These are phyloP conservation scores for Spathaspora arborariae DNA, from an alignment of 805 yeast genomes.

Conservation along the genomic window DNA sequence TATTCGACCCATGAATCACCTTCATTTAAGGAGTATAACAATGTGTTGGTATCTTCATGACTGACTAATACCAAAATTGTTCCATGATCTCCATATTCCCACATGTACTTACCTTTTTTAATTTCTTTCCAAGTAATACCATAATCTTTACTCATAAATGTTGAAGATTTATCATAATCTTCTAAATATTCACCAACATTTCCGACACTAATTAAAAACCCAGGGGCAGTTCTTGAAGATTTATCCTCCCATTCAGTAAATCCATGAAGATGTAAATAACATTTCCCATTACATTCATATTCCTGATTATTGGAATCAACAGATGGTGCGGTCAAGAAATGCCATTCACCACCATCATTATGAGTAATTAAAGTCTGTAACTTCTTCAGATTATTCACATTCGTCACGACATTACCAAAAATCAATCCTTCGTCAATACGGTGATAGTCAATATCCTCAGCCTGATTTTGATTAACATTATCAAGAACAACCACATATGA, in stretches of 20 bases:
- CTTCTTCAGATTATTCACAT: slow-evolving; percentile 37
- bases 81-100: slow-evolving; percentile 98
- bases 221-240: slow-evolving; percentile 85
- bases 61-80: slow-evolving; percentile 73
- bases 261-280: slow-evolving; percentile 85
- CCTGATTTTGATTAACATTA: slow-evolving; percentile 67
- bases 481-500: slow-evolving; percentile 66
- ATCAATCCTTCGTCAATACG: slow-evolving; percentile 78
- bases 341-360: slow-evolving; percentile 92
- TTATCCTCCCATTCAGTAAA: slow-evolving; percentile 88
- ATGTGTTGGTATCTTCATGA: slow-evolving; percentile 50
- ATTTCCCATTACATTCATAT: slow-evolving; percentile 54
- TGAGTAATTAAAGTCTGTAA: slow-evolving; percentile 74
- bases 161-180: slow-evolving; percentile 42
- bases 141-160: slow-evolving; percentile 84
- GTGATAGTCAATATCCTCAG: slow-evolving; percentile 87
- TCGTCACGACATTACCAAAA: slow-evolving; percentile 59
- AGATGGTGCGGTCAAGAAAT: slow-evolving; percentile 62
- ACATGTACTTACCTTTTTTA: slow-evolving; percentile 68
- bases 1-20: slow-evolving; percentile 74
- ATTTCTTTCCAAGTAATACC: slow-evolving; percentile 89
- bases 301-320: slow-evolving; percentile 58
- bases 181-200: slow-evolving; percentile 70
- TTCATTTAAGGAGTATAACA: slow-evolving; percentile 70
- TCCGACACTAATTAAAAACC: slow-evolving; percentile 89